phyloP scores from a whole-genome alignment of 495 filamentous ascomycete genomes.

The Diplogelasinospora grovesii region DNA sequence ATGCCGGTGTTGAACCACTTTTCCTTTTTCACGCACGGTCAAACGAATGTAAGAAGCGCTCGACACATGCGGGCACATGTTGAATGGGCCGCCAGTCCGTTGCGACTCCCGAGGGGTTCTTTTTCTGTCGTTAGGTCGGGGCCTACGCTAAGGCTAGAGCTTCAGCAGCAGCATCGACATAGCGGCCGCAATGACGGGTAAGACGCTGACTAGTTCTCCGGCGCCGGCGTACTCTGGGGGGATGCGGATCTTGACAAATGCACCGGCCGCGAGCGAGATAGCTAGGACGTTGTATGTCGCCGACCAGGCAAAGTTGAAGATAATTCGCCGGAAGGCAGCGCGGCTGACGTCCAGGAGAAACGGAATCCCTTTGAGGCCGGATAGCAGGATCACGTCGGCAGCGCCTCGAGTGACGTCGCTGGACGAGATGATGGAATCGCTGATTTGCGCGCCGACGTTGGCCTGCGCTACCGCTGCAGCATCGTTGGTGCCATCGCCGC shows the following conservation, averaged over 20 bases:
- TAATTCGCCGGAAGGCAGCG: conserved; percentile 48
- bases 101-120: no score
- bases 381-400: conserved; percentile 64
- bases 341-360: conserved; percentile 53
- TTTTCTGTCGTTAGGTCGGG: no score
- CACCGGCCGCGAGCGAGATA: conserved; percentile 62
- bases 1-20: no score
- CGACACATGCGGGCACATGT: no score
- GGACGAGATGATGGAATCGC: conserved; percentile 48
- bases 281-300: conserved; percentile 70
- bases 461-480: conserved; percentile 66
- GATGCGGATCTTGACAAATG: conserved; percentile 58
- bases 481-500: conserved; percentile 79
- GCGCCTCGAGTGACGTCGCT: conserved; percentile 61
- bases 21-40: no score
- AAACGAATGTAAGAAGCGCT: no score
- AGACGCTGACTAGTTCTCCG: conserved; percentile 70
- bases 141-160: no score
- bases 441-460: conserved; percentile 61
- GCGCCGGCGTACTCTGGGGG: conserved; percentile 68
- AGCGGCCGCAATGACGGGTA: conserved; percentile 62
- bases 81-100: no score
- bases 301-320: conserved; percentile 70
- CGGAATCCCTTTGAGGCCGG: conserved; percentile 50
- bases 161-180: conserved; percentile 11